phyloP scores from a whole-genome alignment of 2,329 filamentous ascomycete genomes.

The Colletotrichum sp. region DNA sequence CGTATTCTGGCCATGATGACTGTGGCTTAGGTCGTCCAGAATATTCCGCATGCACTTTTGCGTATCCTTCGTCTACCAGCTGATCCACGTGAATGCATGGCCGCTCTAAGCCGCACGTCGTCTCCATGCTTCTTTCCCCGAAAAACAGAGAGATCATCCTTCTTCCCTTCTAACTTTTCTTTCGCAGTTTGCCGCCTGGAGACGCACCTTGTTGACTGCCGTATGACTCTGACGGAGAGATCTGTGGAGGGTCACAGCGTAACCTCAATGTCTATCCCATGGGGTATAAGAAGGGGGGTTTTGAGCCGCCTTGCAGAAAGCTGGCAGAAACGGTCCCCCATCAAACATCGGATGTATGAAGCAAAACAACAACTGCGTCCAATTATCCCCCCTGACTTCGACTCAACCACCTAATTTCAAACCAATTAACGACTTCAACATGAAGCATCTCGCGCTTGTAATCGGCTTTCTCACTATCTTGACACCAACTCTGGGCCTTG shows the following conservation, averaged over 20 bases:
- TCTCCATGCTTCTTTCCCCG: neutral
- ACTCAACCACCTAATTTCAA: neutral
- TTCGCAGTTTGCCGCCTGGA: no score
- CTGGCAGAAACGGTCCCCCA: no score
- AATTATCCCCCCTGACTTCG: neutral
- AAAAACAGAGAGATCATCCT: neutral
- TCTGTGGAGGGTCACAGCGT: no score
- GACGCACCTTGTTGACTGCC: no score
- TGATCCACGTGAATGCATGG: neutral
- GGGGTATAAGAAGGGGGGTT: no score
- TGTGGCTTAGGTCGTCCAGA: neutral
- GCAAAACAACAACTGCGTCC: neutral
- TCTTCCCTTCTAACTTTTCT: no score
- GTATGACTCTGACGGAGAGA: no score
- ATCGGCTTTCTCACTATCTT: neutral
- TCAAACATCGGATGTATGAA: neutral
- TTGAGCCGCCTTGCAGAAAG: no score
- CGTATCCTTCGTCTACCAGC: neutral
- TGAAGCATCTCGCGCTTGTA: accelerated
- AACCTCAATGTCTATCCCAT: no score
- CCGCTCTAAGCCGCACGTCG: neutral
- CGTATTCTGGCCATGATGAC: neutral
- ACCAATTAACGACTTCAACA: neutral
- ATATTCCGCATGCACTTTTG: neutral
- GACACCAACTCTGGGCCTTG: accelerated